A percentile compares a stretch with the other conserved stretches of the same genome.
phyloP scores from a whole-genome alignment of 176 grass and related monocot genomes.

The Stipa capillata region DNA sequence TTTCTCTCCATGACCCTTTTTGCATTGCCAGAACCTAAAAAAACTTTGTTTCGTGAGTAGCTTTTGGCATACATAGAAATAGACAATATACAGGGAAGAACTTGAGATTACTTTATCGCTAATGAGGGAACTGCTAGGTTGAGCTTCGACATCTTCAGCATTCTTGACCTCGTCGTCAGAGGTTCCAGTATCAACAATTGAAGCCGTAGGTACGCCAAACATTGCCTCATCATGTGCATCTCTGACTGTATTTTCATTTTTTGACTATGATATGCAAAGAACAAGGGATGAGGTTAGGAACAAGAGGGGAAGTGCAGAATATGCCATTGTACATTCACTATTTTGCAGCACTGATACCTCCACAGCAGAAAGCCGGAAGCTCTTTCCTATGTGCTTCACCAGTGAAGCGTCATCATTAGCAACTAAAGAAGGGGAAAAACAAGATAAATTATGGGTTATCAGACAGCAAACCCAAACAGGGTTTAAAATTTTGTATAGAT shows the following conservation, averaged over 20 bases:
- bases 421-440: slow-evolving; percentile 27
- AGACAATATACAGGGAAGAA: neutral
- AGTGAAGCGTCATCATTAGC: slow-evolving; percentile 79
- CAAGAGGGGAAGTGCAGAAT: neutral
- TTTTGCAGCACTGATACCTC: slow-evolving; percentile 42
- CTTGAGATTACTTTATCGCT: slow-evolving; percentile 52
- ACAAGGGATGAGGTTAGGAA: slow-evolving; percentile 22
- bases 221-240: slow-evolving; percentile 89
- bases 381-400: slow-evolving; percentile 83
- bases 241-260: slow-evolving; percentile 67
- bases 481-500: neutral
- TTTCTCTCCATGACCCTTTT: slow-evolving; percentile 80
- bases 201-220: slow-evolving; percentile 61
- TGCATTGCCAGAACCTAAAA: slow-evolving; percentile 65
- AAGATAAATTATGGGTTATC: neutral
- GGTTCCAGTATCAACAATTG: slow-evolving; percentile 29
- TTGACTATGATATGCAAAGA: slow-evolving; percentile 39
- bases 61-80: neutral
- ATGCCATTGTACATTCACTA: neutral
- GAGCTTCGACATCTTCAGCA: slow-evolving; percentile 17
- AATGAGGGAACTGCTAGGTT: slow-evolving; percentile 36
- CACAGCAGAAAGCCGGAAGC: slow-evolving; percentile 77
- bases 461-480: slow-evolving; percentile 3
- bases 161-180: slow-evolving; percentile 8
- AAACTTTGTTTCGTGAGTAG: slow-evolving; percentile 10